Conservation (phyloP, 2,329 filamentous ascomycete genomes). For the Alternaria postmessia region DNA sequence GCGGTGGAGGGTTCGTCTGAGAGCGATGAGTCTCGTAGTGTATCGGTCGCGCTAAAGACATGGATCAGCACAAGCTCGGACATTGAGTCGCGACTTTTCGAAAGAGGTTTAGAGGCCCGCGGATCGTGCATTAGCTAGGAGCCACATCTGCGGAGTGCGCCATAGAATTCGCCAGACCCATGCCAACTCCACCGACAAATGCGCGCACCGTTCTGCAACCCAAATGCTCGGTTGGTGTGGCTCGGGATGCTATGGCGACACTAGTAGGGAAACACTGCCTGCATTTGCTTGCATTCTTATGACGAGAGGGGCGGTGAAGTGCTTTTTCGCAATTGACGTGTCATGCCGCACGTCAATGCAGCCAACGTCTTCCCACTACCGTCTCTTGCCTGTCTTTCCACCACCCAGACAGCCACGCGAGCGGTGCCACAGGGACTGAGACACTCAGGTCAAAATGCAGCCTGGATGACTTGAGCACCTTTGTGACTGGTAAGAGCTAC, state of each 20-base stretch:
- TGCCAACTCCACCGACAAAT: slow-evolving; percentile 18
- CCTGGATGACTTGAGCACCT: slow-evolving; percentile 1
- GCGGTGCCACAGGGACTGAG: slow-evolving; percentile 22
- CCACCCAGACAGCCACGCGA: slow-evolving; percentile 25
- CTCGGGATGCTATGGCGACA: slow-evolving; percentile 6
- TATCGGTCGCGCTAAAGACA: slow-evolving; percentile 38
- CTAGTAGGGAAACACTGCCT: slow-evolving; percentile 10
- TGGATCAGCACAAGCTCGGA: slow-evolving; percentile 26
- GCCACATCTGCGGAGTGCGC: slow-evolving; percentile 38
- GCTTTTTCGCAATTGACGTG: slow-evolving; percentile 25
- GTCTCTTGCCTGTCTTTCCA: slow-evolving; percentile 14
- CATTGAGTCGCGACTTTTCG: slow-evolving; percentile 22
- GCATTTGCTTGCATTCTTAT: slow-evolving; percentile 9
- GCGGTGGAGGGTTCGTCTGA: slow-evolving; percentile 43
- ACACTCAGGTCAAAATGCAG: slow-evolving; percentile 15
- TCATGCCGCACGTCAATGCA: slow-evolving; percentile 19
- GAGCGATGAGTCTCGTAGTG: slow-evolving; percentile 38
- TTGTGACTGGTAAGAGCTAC: background rate
- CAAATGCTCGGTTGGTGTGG: slow-evolving; percentile 6
- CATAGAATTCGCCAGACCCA: slow-evolving; percentile 28
- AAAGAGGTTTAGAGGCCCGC: slow-evolving; percentile 20
- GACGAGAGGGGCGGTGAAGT: slow-evolving; percentile 12
- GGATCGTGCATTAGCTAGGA: slow-evolving; percentile 37
- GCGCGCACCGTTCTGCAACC: slow-evolving; percentile 15
- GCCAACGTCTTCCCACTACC: slow-evolving; percentile 13